Evolutionary conservation across 2,329 filamentous ascomycete species (phyloP), one percentile per base, ranked within the genome.

Genomic region (Cadophora malorum): DNA sequence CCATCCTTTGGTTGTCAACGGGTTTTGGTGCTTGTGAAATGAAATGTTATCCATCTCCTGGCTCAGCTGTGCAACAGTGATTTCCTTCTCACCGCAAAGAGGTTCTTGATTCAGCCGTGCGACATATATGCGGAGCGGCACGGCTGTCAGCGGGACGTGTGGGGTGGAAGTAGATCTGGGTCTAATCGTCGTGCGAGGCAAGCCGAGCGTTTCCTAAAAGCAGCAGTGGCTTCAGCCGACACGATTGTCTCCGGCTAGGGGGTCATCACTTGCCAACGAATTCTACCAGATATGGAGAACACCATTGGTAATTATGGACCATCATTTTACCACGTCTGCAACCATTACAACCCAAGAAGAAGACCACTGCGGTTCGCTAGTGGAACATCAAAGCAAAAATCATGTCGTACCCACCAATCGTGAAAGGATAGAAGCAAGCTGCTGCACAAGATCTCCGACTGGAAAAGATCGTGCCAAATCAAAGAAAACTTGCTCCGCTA

Each of bases 281-380:
- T 7, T 31, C 50, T 19, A 55, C 50, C 50, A 7, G 28, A 55
- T 31, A 55, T 55, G 50, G 50, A 55, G 1, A 31, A 28, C 50
- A 55, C 23, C 50, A 55, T 55, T 55, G 50, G 50, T 55, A 55
- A 55, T 55, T 55, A 33, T 28, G 23, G 14, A 28, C 50, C 50
- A 55, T n/a, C 50, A 31, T 33, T 33, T 55, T 31, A 55, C 23
- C 23, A 33, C 50, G 28, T 33, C 12, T 33, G 23, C 23, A 33
- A 33, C 50, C 50, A 14, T 33, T 55, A 55, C 50, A 55, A 10
- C 50, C 19, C 21, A 10, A 21, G 23, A 55, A 33, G 25, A 55
- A 21, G 50, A 23, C 50, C 45, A 21, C n/a, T 21, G 45, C n/a
- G 45, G 45, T 49, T n/a, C 14, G 10, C 45, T 12, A 33, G 50